These are phyloP conservation scores for Aspergillus luchuensis DNA, from an alignment of 2,329 filamentous ascomycete species.

Conservation along the genomic window DNA sequence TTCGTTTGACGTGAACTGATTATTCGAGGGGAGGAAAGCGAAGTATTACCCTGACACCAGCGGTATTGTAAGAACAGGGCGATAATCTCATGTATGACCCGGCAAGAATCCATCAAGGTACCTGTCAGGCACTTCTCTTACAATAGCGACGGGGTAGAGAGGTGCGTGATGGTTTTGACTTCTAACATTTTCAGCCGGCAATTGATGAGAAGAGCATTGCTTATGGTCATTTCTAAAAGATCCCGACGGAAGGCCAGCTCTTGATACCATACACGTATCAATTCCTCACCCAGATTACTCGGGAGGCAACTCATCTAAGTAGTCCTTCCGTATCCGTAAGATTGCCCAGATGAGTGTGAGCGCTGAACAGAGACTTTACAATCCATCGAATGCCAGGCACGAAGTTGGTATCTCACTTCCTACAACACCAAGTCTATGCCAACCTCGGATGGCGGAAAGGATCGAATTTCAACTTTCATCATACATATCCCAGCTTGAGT, in stretches of 20 bases:
- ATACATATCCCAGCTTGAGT: too few relatives aligned
- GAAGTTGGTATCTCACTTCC: neutral
- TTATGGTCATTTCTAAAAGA: too few relatives aligned
- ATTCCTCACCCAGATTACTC: neutral
- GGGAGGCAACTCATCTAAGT: neutral
- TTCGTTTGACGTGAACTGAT: neutral
- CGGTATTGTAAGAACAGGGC: slow-evolving; percentile 6
- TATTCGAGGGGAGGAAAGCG: neutral
- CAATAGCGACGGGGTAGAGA: too few relatives aligned
- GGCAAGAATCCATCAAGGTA: neutral
- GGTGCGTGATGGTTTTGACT: too few relatives aligned
- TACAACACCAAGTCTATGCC: neutral
- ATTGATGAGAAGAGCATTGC: too few relatives aligned
- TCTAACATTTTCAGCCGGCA: too few relatives aligned
- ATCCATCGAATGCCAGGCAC: neutral
- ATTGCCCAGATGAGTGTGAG: neutral
- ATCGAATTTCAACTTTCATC: too few relatives aligned
- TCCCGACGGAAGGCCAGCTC: too few relatives aligned
- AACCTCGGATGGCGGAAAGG: neutral
- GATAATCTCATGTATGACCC: neutral
- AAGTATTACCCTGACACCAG: neutral
- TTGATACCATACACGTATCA: neutral
- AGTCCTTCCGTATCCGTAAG: neutral
- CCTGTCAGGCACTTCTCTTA: too few relatives aligned
- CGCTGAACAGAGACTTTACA: neutral